Conservation (phyloP, 805 yeast species). For the Hyphopichia homilentoma region DNA sequence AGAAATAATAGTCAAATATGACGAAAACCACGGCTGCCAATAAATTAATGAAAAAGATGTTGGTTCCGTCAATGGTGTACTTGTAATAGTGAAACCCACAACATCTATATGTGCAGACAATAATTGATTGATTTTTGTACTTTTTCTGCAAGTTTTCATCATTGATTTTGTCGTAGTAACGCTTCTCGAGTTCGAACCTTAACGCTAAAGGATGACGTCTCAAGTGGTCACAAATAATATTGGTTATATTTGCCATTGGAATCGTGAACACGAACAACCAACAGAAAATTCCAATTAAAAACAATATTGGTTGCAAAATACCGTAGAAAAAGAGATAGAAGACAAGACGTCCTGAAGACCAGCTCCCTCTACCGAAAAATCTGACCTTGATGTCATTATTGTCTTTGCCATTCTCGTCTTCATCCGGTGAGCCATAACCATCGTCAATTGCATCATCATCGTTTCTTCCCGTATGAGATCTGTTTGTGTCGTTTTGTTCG, state of each 20-base stretch:
- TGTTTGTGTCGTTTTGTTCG: conserved; percentile 2
- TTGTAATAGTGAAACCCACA: conserved; percentile 92
- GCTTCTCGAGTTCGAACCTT: conserved; percentile 61
- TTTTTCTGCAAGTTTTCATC: conserved; percentile 17
- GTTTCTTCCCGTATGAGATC: conserved; percentile 1
- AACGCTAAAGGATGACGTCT: conserved; percentile 89
- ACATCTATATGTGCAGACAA: conserved; percentile 88
- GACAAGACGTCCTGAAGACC: conserved; percentile 79
- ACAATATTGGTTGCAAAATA: conserved; percentile 64
- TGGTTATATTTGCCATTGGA: conserved; percentile 84
- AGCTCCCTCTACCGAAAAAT: conserved; percentile 85
- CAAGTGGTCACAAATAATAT: conserved; percentile 67
- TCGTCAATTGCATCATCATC: conserved; percentile 6
- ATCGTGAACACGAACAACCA: conserved; percentile 88
- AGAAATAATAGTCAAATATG: conserved; percentile 67
- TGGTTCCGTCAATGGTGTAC: conserved; percentile 94
- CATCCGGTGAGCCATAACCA: conserved; percentile 12
- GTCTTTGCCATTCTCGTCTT: conserved; percentile 10
- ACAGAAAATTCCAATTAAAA: conserved; percentile 51
- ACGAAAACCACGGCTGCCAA: conserved; percentile 77
- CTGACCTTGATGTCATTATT: conserved; percentile 44
- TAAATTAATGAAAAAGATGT: conserved; percentile 85
- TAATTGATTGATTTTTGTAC: conserved; percentile 53
- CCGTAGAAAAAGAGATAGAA: conserved; percentile 71
- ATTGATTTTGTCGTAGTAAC: conserved; percentile 34